phyloP scores from a whole-genome alignment of 805 yeast species.

The Danielia reshetovae region DNA sequence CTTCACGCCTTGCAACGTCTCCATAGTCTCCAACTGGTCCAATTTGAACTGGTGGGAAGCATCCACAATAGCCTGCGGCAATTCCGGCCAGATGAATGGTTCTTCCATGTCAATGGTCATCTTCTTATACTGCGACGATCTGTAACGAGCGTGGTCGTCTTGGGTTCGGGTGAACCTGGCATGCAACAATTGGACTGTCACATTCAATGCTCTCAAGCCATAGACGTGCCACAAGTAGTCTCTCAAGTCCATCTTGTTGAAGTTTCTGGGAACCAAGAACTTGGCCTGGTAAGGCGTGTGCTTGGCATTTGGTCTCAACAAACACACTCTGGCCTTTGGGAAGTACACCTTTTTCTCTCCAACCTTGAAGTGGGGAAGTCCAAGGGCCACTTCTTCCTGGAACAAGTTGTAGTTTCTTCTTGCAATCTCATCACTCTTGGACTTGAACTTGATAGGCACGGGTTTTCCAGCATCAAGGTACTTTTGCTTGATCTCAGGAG shows the following conservation, averaged over 20 bases:
- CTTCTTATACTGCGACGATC: constrained; percentile 80
- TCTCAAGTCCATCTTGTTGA: constrained; percentile 90
- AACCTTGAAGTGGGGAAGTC: constrained; percentile 73
- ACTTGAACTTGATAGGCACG: constrained; percentile 37
- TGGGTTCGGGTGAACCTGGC: constrained; percentile 56
- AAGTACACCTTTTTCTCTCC: constrained; percentile 77
- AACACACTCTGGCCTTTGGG: constrained; percentile 78
- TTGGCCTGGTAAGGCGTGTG: constrained; percentile 97
- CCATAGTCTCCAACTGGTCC: constrained; percentile 50
- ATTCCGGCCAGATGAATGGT: constrained; percentile 93
- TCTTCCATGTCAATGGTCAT: constrained; percentile 96
- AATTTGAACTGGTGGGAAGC: constrained; percentile 28
- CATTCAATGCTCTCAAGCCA: constrained; percentile 83
- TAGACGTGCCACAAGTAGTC: constrained; percentile 90
- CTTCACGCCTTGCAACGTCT: constrained; percentile 50
- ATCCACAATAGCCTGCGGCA: constrained; percentile 34
- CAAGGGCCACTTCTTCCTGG: constrained; percentile 52
- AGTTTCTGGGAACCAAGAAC: constrained; percentile 88
- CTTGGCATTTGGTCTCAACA: constrained; percentile 89
- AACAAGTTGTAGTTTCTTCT: constrained; percentile 36
- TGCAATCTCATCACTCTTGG: constrained; percentile 33
- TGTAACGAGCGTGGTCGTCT: constrained; percentile 61
- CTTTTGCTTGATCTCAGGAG: constrained; percentile 28
- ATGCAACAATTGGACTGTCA: constrained; percentile 81
- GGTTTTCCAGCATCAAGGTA: constrained; percentile 38